Evolutionary conservation across 768 basidiomycete species (phyloP).

Genomic region (Podaxis mareebaensis): DNA sequence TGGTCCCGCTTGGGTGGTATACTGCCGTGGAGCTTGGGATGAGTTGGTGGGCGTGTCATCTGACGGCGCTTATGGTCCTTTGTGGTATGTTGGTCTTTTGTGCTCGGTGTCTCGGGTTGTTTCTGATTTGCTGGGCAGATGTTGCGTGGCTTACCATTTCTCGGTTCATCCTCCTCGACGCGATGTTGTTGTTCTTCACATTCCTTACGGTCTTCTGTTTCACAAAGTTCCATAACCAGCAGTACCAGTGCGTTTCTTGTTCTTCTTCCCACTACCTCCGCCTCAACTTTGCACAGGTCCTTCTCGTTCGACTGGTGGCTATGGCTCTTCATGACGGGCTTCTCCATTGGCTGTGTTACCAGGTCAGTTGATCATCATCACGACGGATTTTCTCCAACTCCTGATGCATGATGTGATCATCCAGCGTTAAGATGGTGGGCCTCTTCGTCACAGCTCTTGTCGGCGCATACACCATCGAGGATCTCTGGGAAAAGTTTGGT

Average conservation of each 20-base stretch:
- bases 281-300: slow-evolving; percentile 49
- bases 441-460: slow-evolving; percentile 94
- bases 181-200: slow-evolving; percentile 99
- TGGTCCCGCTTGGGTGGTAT: slow-evolving; percentile 97
- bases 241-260: slow-evolving; percentile 70
- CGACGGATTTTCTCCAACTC: neutral
- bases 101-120: neutral
- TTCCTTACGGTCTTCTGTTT: slow-evolving; percentile 95
- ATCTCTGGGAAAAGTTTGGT: slow-evolving; percentile 98
- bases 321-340: slow-evolving; percentile 91
- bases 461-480: slow-evolving; percentile 95
- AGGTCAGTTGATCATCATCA: slow-evolving; percentile 48
- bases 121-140: slow-evolving; percentile 49
- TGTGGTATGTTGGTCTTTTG: slow-evolving; percentile 57
- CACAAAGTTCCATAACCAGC: slow-evolving; percentile 96
- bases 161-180: slow-evolving; percentile 95
- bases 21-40: slow-evolving; percentile 94
- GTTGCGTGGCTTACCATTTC: slow-evolving; percentile 97
- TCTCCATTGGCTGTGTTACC: slow-evolving; percentile 93
- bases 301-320: slow-evolving; percentile 98
- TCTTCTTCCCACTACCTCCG: neutral
- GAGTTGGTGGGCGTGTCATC: slow-evolving; percentile 85
- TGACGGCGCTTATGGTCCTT: slow-evolving; percentile 92
- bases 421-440: slow-evolving; percentile 94
- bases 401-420: slow-evolving; percentile 2